phyloP scores from a whole-genome alignment of 2,329 filamentous ascomycete species.

The Tolypocladium cylindrosporum region DNA sequence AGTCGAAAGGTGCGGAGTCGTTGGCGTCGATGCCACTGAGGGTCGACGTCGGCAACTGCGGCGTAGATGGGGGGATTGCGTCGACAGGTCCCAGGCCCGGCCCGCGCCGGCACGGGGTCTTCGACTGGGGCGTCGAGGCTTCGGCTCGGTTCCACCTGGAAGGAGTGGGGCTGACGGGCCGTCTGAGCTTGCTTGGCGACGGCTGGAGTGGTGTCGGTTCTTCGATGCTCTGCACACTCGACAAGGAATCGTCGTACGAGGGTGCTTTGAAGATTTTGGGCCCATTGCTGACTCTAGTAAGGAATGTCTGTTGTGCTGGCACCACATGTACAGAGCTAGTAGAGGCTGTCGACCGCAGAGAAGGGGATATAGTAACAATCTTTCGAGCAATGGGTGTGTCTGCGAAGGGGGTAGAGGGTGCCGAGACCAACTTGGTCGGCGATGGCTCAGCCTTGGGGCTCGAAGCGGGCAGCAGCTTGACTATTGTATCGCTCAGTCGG shows the following conservation, averaged over 20 bases:
- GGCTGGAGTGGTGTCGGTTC: not conserved
- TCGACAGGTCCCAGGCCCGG: slow-evolving; percentile 11
- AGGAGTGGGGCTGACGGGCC: not conserved
- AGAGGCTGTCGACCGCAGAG: not conserved
- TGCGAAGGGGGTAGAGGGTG: slow-evolving; percentile 15
- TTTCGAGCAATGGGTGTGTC: slow-evolving; percentile 2
- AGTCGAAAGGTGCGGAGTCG: slow-evolving; percentile 12
- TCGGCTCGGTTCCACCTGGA: slow-evolving; percentile 13
- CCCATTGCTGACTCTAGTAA: not conserved
- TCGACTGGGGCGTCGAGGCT: slow-evolving; percentile 11
- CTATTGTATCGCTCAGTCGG: slow-evolving; percentile 17
- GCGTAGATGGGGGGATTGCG: slow-evolving; percentile 9
- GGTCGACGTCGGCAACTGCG: slow-evolving; percentile 5
- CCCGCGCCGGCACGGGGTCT: slow-evolving; percentile 3
- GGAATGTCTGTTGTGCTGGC: not conserved
- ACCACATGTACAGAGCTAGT: not conserved
- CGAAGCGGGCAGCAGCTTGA: slow-evolving; percentile 17
- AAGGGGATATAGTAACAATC: not conserved
- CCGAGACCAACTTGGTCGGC: slow-evolving; percentile 17
- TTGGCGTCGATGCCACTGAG: slow-evolving; percentile 1
- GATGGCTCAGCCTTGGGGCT: slow-evolving; percentile 15
- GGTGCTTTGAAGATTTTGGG: not conserved
- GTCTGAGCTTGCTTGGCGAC: not conserved
- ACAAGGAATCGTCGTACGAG: not conserved
- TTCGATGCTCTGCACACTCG: not conserved